phyloP scores from a whole-genome alignment of 345 rosid genomes.

The Sonneratia alba region DNA sequence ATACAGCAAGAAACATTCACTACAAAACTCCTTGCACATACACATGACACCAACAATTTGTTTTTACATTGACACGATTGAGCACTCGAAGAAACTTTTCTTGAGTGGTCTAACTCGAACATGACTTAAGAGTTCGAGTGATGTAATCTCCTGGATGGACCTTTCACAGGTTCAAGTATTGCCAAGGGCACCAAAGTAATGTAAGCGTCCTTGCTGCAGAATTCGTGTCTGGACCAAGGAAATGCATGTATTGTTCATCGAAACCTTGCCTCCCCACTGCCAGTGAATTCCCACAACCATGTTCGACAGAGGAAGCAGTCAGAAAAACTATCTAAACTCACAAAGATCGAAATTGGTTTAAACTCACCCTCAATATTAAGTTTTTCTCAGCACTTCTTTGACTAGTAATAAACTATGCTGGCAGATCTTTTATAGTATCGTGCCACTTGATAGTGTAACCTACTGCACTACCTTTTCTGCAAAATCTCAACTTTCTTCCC shows the following conservation, averaged over 20 bases:
- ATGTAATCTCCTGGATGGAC: constrained; percentile 50
- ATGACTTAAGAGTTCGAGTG: constrained; percentile 51
- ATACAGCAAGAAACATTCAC: too few species aligned
- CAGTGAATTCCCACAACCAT: constrained; percentile 90
- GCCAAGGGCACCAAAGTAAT: constrained; percentile 62
- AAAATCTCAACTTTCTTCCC: constrained; percentile 44
- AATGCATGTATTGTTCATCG: constrained; percentile 60
- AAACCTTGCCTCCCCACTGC: constrained; percentile 57
- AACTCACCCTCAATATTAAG: too few species aligned
- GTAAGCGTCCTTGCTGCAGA: constrained; percentile 58
- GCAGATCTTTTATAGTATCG: constrained; percentile 7
- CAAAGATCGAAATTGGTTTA: too few species aligned
- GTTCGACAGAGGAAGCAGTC: constrained; percentile 11
- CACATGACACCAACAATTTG: neutral
- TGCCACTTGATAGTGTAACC: too few species aligned
- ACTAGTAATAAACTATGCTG: too few species aligned
- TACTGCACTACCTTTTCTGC: constrained; percentile 19
- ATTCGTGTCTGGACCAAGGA: constrained; percentile 72
- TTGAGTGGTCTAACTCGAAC: neutral
- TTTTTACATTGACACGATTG: neutral
- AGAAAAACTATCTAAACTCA: too few species aligned
- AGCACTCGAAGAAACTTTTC: too few species aligned
- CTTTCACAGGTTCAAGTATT: constrained; percentile 42
- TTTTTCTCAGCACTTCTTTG: too few species aligned
- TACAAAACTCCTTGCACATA: neutral